Evolutionary conservation across 495 filamentous ascomycete genomes (phyloP), one percentile per base, ranked within the genome.

Genomic region (Physcia stellaris): DNA sequence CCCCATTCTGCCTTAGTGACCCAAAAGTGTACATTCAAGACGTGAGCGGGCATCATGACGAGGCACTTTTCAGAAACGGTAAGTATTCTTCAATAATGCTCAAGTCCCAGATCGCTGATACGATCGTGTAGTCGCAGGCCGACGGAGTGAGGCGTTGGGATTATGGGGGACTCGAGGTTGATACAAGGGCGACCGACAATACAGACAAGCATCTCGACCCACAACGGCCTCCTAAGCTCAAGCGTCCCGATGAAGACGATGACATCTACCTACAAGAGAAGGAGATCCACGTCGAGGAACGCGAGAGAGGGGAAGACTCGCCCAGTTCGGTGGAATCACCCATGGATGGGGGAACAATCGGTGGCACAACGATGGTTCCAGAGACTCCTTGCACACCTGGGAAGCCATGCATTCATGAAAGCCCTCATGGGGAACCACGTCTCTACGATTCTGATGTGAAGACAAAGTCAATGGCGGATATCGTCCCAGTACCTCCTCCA

Each of bases 91-190:
- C n/a, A n/a, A n/a, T n/a, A n/a, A n/a, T n/a, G n/a, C n/a, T n/a
- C n/a, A n/a, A n/a, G n/a, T n/a, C n/a, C n/a, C n/a, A n/a, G n/a
- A n/a, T n/a, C n/a, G n/a, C n/a, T n/a, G n/a, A n/a, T n/a, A n/a
- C n/a, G n/a, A n/a, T n/a, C n/a, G n/a, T n/a, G n/a, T n/a, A n/a
- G n/a, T n/a, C n/a, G n/a, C n/a, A n/a, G n/a, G n/a, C n/a, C n/a
- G n/a, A n/a, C n/a, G n/a, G n/a, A n/a, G n/a, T n/a, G n/a, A 32
- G 37, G 4, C 10, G 32, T 16, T 19, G 23, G 32, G 46, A 52
- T 28, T 52, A 42, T 17, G 49, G 46, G 24, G 49, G 49, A 22
- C 46, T 52, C 0, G 43, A 52, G 37, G 34, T 52, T 9, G 49
- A 52, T 35, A 46, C 49, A 24, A 34, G 49, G 40, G 40, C 46